A percentile compares a stretch with the other conserved stretches of the same genome.
These are phyloP conservation scores for Hyphopichia homilentoma DNA, from an alignment of 805 yeast genomes.

Conservation along the genomic window DNA sequence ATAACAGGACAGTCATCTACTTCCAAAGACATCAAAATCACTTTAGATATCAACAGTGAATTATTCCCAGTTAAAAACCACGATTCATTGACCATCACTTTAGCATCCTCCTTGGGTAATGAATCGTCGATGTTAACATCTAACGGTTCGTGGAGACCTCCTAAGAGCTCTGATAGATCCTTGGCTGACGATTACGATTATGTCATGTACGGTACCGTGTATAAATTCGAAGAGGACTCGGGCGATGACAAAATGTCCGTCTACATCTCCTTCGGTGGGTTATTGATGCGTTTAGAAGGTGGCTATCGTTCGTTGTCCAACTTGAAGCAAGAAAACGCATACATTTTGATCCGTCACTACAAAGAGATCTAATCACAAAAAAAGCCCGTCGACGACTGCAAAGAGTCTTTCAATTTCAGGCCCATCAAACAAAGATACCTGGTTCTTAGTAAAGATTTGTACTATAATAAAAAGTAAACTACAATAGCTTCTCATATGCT, in stretches of 20 bases:
- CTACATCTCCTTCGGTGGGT: constrained; percentile 93
- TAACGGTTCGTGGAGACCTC: constrained; percentile 77
- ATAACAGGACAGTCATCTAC: constrained; percentile 85
- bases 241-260: constrained; percentile 73
- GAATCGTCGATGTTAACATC: constrained; percentile 42
- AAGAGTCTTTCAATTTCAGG: no score
- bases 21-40: constrained; percentile 72
- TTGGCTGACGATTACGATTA: constrained; percentile 96
- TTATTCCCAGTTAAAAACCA: constrained; percentile 77
- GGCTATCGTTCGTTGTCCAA: constrained; percentile 83
- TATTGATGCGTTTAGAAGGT: constrained; percentile 91
- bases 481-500: no score
- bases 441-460: no score
- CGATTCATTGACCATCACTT: constrained; percentile 79
- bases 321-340: constrained; percentile 91
- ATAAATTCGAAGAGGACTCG: constrained; percentile 85
- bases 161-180: constrained; percentile 76
- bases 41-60: constrained; percentile 88
- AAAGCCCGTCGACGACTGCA: no score
- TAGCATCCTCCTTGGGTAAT: constrained; percentile 70
- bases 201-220: constrained; percentile 97
- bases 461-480: no score
- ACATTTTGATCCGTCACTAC: constrained; percentile 78
- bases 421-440: no score
- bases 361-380: constrained; percentile 30